Evolutionary conservation across 176 grass and related monocot species (phyloP).

Genomic region (Dactylis glomerata): DNA sequence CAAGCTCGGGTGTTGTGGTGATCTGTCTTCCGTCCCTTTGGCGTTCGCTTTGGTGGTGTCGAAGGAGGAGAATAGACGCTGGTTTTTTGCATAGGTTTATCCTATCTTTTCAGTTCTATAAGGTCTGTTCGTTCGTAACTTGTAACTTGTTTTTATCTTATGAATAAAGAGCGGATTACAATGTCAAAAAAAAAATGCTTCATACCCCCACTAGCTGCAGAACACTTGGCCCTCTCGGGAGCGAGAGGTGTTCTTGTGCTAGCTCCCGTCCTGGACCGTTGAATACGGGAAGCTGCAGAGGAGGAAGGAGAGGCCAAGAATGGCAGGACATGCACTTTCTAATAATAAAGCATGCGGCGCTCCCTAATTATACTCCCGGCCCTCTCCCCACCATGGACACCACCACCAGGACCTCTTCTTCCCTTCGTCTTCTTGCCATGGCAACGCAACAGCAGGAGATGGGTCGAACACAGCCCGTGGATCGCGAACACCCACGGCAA

Average conservation of each 20-base stretch:
- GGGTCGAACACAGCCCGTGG: conserved; percentile 7
- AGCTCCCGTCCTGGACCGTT: conserved; percentile 27
- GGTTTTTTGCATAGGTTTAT: no score
- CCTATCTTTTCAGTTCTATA: no score
- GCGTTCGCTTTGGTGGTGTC: no score
- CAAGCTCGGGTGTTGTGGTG: no score
- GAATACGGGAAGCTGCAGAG: conserved; percentile 26
- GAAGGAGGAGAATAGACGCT: no score
- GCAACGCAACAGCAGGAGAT: conserved; percentile 23
- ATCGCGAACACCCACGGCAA: conserved; percentile 8
- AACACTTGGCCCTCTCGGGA: not conserved
- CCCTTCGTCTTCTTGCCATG: conserved; percentile 9
- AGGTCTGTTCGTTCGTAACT: no score
- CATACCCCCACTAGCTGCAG: not conserved
- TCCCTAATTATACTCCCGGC: conserved; percentile 55
- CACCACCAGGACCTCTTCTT: not conserved
- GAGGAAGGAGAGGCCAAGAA: conserved; percentile 25
- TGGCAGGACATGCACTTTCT: conserved; percentile 38
- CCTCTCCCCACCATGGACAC: not conserved
- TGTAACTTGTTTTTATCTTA: no score
- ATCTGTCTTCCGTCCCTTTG: no score
- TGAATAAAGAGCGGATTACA: no score
- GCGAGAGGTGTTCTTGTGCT: not conserved
- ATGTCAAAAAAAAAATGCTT: no score
- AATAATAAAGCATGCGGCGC: conserved; percentile 54